Percentiles rank a stretch among this genome's conserved stretches.
Conservation (phyloP, 495 filamentous ascomycete genomes). For the Aspergillus indologenus region DNA sequence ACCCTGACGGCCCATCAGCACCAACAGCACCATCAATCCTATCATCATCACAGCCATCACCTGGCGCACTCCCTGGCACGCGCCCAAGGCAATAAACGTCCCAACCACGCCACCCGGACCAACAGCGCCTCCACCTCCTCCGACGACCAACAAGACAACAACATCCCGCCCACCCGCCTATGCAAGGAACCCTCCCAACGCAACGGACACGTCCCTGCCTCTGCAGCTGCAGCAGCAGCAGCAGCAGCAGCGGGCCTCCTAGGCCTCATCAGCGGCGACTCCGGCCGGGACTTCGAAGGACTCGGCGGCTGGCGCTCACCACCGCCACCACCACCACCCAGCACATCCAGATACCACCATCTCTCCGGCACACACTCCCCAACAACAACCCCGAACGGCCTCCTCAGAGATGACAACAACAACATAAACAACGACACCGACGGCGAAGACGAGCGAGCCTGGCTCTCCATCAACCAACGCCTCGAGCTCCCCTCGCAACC, state of each 20-base stretch:
- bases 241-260: slow-evolving; percentile 25
- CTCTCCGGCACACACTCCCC: slow-evolving; percentile 39
- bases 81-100: background rate
- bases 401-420: background rate
- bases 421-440: slow-evolving; percentile 20
- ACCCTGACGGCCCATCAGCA: background rate
- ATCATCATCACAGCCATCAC: background rate
- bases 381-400: slow-evolving; percentile 27
- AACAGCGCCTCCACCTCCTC: background rate
- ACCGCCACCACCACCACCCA: too few relatives aligned
- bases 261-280: slow-evolving; percentile 35
- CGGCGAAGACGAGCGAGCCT: slow-evolving; percentile 58
- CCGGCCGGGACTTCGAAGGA: slow-evolving; percentile 77
- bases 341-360: slow-evolving; percentile 23
- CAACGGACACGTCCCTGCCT: slow-evolving; percentile 15
- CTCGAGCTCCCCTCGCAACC: slow-evolving; percentile 60
- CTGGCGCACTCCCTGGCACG: background rate
- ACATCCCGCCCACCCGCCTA: slow-evolving; percentile 4
- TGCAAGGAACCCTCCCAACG: slow-evolving; percentile 5
- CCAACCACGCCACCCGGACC: background rate
- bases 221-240: too few relatives aligned
- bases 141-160: slow-evolving; percentile 16
- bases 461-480: slow-evolving; percentile 71
- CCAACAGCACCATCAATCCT: background rate
- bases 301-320: slow-evolving; percentile 71